Conservation (phyloP, 108 stramenopile genomes). For the Craspedostauros australis region DNA sequence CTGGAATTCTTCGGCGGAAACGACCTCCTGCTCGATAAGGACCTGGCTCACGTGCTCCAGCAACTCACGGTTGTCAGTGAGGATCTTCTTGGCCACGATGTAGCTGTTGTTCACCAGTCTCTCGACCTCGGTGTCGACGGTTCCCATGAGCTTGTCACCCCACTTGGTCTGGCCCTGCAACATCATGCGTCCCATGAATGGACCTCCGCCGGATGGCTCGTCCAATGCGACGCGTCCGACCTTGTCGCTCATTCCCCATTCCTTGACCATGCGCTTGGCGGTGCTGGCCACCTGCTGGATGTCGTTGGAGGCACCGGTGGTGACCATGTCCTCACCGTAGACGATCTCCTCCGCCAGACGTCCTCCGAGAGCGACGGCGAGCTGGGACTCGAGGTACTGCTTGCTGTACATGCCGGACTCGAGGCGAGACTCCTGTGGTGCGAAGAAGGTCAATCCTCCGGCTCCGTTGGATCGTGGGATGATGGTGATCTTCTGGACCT, state of each 20-base stretch:
- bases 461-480: slow-evolving; percentile 92
- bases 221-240: slow-evolving; percentile 86
- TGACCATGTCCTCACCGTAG: slow-evolving; percentile 92
- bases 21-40: slow-evolving; percentile 91
- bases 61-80: slow-evolving; percentile 69
- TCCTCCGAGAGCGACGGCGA: slow-evolving; percentile 93
- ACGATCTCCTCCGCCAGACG: slow-evolving; percentile 98
- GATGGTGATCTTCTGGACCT: slow-evolving; percentile 98
- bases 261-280: slow-evolving; percentile 93
- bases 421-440: slow-evolving; percentile 87
- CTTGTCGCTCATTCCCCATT: slow-evolving; percentile 94
- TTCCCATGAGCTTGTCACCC: slow-evolving; percentile 75
- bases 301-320: slow-evolving; percentile 97
- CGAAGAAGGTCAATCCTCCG: slow-evolving; percentile 92
- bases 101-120: slow-evolving; percentile 92
- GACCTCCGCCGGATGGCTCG: slow-evolving; percentile 43
- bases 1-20: slow-evolving; percentile 91
- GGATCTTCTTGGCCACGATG: slow-evolving; percentile 79
- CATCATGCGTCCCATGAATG: slow-evolving; percentile 72
- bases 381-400: slow-evolving; percentile 92
- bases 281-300: slow-evolving; percentile 91
- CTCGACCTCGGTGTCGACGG: slow-evolving; percentile 86
- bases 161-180: slow-evolving; percentile 57
- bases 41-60: slow-evolving; percentile 75
- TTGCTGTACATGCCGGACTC: slow-evolving; percentile 90